phyloP scores from a whole-genome alignment of 1,139 yeast genomes.

The Yamadazyma buinensis region DNA sequence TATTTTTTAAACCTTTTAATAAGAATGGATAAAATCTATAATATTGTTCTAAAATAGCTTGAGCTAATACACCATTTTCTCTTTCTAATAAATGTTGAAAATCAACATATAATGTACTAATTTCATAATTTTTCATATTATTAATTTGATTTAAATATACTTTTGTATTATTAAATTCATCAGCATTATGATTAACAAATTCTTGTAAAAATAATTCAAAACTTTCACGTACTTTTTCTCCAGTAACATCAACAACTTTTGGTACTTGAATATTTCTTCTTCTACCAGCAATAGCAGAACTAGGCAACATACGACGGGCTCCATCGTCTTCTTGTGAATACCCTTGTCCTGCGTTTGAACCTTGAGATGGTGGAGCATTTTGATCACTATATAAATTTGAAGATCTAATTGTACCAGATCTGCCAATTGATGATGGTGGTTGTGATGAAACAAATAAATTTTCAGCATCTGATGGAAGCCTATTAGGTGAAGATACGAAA shows the following conservation, averaged over 20 bases:
- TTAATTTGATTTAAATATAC: conserved; percentile 78
- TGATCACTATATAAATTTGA: conserved; percentile 17
- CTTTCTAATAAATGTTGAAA: conserved; percentile 71
- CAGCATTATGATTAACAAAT: conserved; percentile 29
- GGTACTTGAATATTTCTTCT: conserved; percentile 67
- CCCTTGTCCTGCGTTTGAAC: conserved; percentile 11
- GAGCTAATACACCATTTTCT: conserved; percentile 85
- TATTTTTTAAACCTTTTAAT: conserved; percentile 66
- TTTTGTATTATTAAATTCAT: conserved; percentile 44
- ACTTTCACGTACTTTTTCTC: conserved; percentile 88
- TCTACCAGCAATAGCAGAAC: conserved; percentile 29
- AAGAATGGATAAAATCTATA: conserved; percentile 89
- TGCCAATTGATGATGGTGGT: conserved; percentile 43
- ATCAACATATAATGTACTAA: conserved; percentile 79
- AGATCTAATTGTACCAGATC: conserved; percentile 26
- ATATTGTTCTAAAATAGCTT: conserved; percentile 87
- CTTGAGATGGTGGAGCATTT: conserved; percentile 14
- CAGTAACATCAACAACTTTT: conserved; percentile 85
- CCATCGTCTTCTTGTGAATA: no score
- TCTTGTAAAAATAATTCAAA: conserved; percentile 82
- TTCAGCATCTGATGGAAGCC: conserved; percentile 46
- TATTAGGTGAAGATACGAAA: conserved; percentile 45
- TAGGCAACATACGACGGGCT: no score
- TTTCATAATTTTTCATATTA: conserved; percentile 73
- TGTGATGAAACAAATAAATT: conserved; percentile 41